phyloP scores from a whole-genome alignment of 2,329 filamentous ascomycete genomes.

The Alternaria incomplexa region DNA sequence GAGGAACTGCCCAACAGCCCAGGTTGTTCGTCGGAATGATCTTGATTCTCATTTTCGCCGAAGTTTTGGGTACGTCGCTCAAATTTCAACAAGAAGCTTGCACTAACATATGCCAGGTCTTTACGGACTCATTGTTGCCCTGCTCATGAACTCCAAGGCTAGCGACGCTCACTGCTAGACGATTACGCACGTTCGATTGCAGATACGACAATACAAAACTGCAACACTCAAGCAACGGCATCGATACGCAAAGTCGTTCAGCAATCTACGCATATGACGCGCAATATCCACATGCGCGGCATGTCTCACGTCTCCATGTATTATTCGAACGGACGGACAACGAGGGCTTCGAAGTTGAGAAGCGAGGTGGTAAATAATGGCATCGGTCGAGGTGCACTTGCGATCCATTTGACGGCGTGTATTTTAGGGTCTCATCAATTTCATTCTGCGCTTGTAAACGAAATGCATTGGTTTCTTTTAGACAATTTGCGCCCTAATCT shows the following conservation, averaged over 20 bases:
- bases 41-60: constrained; percentile 98
- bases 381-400: constrained; percentile 37
- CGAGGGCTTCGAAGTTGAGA: constrained; percentile 8
- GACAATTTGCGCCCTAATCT: background rate
- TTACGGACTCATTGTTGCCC: constrained; percentile 97
- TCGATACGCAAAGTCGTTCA: constrained; percentile 10
- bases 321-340: constrained; percentile 22
- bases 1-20: constrained; percentile 83
- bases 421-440: constrained; percentile 43
- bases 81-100: background rate
- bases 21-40: constrained; percentile 97
- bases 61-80: constrained; percentile 82
- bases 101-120: constrained; percentile 68
- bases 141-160: constrained; percentile 98
- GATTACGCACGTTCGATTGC: constrained; percentile 22
- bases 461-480: constrained; percentile 36
- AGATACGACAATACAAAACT: constrained; percentile 38
- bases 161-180: constrained; percentile 28
- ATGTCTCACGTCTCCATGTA: constrained; percentile 48
- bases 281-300: constrained; percentile 27
- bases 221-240: constrained; percentile 32
- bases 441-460: constrained; percentile 41
- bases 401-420: constrained; percentile 45
- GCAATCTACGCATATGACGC: constrained; percentile 34
- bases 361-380: constrained; percentile 41